Percentiles rank a stretch among this genome's conserved stretches.
phyloP scores from a whole-genome alignment of 1,284 basidiomycete genomes.

The Ustilago bromivora region DNA sequence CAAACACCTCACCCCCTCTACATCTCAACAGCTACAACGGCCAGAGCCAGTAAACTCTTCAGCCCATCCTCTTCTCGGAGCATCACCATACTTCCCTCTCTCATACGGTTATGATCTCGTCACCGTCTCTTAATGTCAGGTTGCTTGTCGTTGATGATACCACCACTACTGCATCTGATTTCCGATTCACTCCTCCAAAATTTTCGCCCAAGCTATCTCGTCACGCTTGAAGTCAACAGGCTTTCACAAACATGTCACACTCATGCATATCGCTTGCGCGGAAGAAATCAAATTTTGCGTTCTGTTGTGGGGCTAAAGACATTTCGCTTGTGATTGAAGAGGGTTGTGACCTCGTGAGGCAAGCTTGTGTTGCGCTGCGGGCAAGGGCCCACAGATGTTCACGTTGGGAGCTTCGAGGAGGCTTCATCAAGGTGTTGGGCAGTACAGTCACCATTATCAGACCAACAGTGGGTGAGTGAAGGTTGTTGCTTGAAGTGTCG shows the following conservation, averaged over 20 bases:
- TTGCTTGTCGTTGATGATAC: conserved; percentile 6
- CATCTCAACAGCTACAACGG: conserved; percentile 44
- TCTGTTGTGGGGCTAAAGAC: not conserved
- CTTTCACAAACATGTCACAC: not conserved
- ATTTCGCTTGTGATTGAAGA: not conserved
- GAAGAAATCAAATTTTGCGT: conserved; percentile 1
- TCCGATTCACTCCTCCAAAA: conserved; percentile 1
- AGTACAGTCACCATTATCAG: too few species aligned
- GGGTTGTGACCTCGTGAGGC: not conserved
- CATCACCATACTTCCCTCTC: not conserved
- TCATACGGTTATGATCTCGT: conserved; percentile 5
- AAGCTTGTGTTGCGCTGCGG: not conserved
- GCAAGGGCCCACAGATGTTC: too few species aligned
- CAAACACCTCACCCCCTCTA: conserved; percentile 3
- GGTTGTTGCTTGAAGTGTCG: too few species aligned
- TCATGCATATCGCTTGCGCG: not conserved
- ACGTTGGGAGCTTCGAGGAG: too few species aligned
- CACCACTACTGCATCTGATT: conserved; percentile 5
- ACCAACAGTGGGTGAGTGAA: too few species aligned
- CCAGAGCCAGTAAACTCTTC: conserved; percentile 40
- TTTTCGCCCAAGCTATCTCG: not conserved
- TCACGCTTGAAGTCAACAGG: not conserved
- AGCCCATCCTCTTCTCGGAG: not conserved
- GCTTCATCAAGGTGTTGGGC: too few species aligned
- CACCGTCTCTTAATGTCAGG: conserved; percentile 1